These are phyloP conservation scores for Lactifluus piperatus DNA, from an alignment of 768 basidiomycete species.

Conservation along the genomic window DNA sequence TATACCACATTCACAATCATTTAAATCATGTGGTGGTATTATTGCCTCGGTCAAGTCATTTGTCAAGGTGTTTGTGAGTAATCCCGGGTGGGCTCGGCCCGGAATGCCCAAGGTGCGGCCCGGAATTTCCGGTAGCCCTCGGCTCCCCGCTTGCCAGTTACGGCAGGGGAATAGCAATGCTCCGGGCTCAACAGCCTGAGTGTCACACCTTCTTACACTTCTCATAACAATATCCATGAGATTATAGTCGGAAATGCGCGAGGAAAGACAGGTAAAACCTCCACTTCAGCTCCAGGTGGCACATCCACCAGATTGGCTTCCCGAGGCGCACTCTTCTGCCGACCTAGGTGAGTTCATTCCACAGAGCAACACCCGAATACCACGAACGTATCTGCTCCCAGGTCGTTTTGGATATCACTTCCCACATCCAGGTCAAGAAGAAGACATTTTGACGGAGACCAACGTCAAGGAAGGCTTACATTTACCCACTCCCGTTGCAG, in stretches of 20 bases:
- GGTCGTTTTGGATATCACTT: constrained; percentile 75
- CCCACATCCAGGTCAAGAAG: constrained; percentile 64
- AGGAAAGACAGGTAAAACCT: constrained; percentile 19
- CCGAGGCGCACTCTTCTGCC: constrained; percentile 52
- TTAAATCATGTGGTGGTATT: too few relatives aligned
- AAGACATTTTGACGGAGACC: constrained; percentile 56
- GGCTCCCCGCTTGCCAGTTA: neutral
- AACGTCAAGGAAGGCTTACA: constrained; percentile 62
- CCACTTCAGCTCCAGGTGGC: constrained; percentile 50
- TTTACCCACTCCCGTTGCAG: constrained; percentile 46
- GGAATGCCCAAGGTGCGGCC: too few relatives aligned
- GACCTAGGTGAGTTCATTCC: constrained; percentile 49
- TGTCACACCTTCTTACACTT: neutral
- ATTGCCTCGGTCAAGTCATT: too few relatives aligned
- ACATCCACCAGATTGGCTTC: constrained; percentile 67
- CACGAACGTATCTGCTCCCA: constrained; percentile 23
- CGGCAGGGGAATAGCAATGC: neutral
- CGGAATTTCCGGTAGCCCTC: too few relatives aligned
- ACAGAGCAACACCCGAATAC: neutral
- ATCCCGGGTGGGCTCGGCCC: too few relatives aligned
- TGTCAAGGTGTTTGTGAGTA: too few relatives aligned
- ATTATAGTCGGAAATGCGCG: constrained; percentile 9
- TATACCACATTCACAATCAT: too few relatives aligned
- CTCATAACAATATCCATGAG: neutral
- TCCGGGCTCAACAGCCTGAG: neutral